Evolutionary conservation across 176 grass and related monocot genomes (phyloP).

Genomic region (Aegilops tauschii): DNA sequence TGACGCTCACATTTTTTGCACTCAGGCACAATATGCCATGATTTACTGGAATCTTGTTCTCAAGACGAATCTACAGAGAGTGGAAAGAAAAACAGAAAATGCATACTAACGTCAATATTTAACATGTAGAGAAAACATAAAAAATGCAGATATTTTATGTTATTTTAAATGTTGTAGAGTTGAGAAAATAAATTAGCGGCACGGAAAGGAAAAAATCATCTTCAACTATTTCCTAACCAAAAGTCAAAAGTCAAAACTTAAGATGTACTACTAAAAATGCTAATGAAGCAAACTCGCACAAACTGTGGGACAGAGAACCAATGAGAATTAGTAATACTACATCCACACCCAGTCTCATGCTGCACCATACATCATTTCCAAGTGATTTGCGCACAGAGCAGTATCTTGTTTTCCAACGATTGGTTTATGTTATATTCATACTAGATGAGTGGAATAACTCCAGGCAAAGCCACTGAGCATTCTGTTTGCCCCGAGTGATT

Average conservation of each 20-base stretch:
- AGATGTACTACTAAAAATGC: neutral
- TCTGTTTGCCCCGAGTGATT: too few species aligned
- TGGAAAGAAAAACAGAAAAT: neutral
- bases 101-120: neutral
- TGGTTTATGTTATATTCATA: neutral
- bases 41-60: slow-evolving; percentile 69
- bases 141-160: neutral
- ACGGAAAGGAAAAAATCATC: neutral
- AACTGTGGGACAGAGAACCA: neutral
- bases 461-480: neutral
- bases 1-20: slow-evolving; percentile 53
- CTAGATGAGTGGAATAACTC: neutral
- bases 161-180: neutral
- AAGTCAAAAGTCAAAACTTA: neutral
- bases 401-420: neutral
- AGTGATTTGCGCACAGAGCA: neutral
- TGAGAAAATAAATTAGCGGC: neutral
- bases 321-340: neutral
- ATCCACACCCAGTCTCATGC: neutral
- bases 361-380: neutral
- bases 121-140: neutral
- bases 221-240: neutral
- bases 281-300: neutral
- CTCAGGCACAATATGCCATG: slow-evolving; percentile 71
- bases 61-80: slow-evolving; percentile 53